These are phyloP conservation scores for Candida gorgasii DNA, from an alignment of 805 yeast species.

Conservation along the genomic window DNA sequence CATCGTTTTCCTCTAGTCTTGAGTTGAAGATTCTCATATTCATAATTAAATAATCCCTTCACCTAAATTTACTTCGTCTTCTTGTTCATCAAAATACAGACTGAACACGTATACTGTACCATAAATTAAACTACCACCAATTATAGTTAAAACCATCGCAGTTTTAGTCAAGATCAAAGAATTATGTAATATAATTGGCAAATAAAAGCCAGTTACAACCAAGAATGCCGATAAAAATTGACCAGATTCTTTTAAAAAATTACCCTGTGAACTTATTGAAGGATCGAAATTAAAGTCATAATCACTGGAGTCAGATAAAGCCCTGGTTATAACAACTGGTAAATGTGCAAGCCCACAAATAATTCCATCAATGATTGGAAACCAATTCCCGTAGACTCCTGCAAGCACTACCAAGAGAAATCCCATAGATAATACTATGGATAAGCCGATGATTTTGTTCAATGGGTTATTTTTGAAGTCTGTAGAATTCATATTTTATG, in stretches of 20 bases:
- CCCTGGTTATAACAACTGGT: constrained; percentile 37
- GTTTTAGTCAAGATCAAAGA: constrained; percentile 65
- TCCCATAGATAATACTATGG: constrained; percentile 83
- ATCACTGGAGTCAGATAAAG: constrained; percentile 33
- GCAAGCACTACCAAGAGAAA: constrained; percentile 85
- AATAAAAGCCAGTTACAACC: constrained; percentile 66
- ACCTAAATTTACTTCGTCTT: constrained; percentile 24
- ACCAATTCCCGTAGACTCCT: constrained; percentile 87
- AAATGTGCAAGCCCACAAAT: constrained; percentile 43
- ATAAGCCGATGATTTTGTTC: constrained; percentile 73
- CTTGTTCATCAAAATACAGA: constrained; percentile 60
- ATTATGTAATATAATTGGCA: constrained; percentile 79
- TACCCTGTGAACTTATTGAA: constrained; percentile 26
- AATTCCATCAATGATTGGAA: constrained; percentile 70
- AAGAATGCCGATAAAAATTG: constrained; percentile 76
- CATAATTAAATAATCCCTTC: constrained; percentile 14
- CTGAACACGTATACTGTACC: constrained; percentile 82
- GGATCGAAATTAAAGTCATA: constrained; percentile 47
- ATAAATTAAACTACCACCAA: constrained; percentile 85
- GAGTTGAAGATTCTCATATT: too few species aligned
- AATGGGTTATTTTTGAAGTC: constrained; percentile 52
- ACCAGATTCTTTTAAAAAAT: constrained; percentile 69
- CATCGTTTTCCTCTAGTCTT: too few species aligned
- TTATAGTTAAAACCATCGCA: constrained; percentile 74
- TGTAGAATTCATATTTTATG: constrained; percentile 22